phyloP scores from a whole-genome alignment of 176 grass and related monocot genomes.

The Oryza longistaminata region DNA sequence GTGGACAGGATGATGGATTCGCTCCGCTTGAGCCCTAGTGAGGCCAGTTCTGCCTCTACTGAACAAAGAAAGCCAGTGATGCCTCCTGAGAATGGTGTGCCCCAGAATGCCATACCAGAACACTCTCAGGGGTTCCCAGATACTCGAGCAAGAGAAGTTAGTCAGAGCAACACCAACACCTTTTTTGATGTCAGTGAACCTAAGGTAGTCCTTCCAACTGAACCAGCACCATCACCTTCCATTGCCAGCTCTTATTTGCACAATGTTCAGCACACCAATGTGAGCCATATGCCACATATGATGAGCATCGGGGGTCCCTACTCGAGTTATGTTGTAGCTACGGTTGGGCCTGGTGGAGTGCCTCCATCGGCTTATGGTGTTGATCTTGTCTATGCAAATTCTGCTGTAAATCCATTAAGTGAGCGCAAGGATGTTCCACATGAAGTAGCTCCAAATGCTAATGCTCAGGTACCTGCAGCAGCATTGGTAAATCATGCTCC shows the following conservation, averaged over 20 bases:
- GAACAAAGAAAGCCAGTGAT: conserved; percentile 47
- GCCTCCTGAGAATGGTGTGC: conserved; percentile 42
- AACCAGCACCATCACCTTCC: conserved; percentile 45
- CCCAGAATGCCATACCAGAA: conserved; percentile 48
- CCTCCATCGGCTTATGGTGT: conserved; percentile 51
- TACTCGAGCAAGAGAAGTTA: conserved; percentile 35
- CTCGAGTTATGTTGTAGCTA: conserved; percentile 54
- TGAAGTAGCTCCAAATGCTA: conserved; percentile 41
- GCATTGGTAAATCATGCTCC: conserved; percentile 32
- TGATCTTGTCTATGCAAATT: conserved; percentile 56
- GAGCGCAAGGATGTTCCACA: conserved; percentile 57
- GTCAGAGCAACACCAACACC: conserved; percentile 50
- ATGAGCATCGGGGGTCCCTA: conserved; percentile 60
- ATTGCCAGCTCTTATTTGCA: conserved; percentile 58
- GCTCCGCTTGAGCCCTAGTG: conserved; percentile 36
- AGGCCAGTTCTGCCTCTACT: conserved; percentile 29
- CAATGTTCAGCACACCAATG: conserved; percentile 56
- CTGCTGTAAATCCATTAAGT: conserved; percentile 41
- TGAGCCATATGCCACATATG: conserved; percentile 56
- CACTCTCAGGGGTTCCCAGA: conserved; percentile 31
- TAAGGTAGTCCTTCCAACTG: conserved; percentile 49
- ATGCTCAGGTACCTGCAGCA: conserved; percentile 46
- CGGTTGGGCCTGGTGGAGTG: conserved; percentile 45
- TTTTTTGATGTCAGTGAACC: conserved; percentile 56
- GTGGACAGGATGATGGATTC: conserved; percentile 67